Base-by-base conservation (phyloP, 2,329 filamentous ascomycete genomes). In the Colletotrichum sp. region DNA sequence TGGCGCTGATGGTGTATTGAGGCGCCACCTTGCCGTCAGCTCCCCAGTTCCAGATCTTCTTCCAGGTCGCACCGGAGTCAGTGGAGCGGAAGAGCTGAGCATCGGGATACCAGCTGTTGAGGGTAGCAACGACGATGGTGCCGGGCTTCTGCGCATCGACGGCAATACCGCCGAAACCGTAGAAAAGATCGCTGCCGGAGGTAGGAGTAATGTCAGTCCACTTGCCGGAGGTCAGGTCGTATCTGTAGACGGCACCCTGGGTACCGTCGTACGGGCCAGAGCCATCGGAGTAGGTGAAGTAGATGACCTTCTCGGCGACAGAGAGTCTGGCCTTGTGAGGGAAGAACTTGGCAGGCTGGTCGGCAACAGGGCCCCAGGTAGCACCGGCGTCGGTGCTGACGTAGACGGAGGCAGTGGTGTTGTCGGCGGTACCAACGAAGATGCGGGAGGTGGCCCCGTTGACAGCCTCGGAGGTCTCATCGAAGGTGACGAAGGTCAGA, bases 51-150 rank as follows among this genome's bases (percentile, higher is more conserved):
- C 90, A 91, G 38, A 91, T 85, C 0, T 80, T 83, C 3, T 88
- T 87, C 90, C 90, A 92, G 0, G 88, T 90, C 16, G 86, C 83
- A 24, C 88, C 91, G 0, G 89, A 90, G 80, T 92, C 87, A 0
- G 83, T 89, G 5, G 89, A 91, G 28, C 90, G 84, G 83, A 88
- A 92, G 43, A 92, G 83, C 70, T 90, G 87, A 2, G 87, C 90
- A 75, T 92, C 90, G 0, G 90, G 90, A 82, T 87, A 92, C 90
- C 90, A 92, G 18, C 86, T 88, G 82, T 92, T 92, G 55, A 92
- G 80, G 2, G 86, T 87, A 0, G 90, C 89, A 1, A 91, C 90
- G 61, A 92, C 87, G 18, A 92, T 79, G 0, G 90, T 92, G 0
- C 90, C 90, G 0, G 90, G 87, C 28, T 87, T 88, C 77, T 88